A percentile compares a stretch with the other conserved stretches of the same genome.
Evolutionary conservation across 2,329 filamentous ascomycete species (phyloP).

Genomic region (Neurospora sp.): DNA sequence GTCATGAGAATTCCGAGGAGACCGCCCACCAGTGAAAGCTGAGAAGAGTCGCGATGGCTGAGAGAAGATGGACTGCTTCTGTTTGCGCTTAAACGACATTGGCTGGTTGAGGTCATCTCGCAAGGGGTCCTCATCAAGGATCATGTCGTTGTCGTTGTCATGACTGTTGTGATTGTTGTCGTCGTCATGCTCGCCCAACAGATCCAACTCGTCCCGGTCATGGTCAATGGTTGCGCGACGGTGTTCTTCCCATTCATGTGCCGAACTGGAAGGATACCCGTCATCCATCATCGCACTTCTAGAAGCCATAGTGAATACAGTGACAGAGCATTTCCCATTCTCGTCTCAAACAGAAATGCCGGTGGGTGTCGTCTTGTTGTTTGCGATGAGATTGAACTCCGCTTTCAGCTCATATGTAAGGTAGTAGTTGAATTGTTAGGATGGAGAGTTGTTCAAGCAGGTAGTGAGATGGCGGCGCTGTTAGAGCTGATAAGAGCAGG

Average conservation of each 20-base stretch:
- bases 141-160: slow-evolving; percentile 21
- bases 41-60: slow-evolving; percentile 38
- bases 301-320: slow-evolving; percentile 2
- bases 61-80: slow-evolving; percentile 40
- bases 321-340: slow-evolving; percentile 1
- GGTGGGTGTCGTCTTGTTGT: slow-evolving; percentile 7
- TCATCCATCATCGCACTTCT: slow-evolving; percentile 5
- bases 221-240: slow-evolving; percentile 5
- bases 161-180: slow-evolving; percentile 22
- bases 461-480: not conserved
- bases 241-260: not conserved
- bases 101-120: slow-evolving; percentile 38
- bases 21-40: slow-evolving; percentile 32
- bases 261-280: slow-evolving; percentile 6
- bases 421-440: not conserved
- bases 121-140: slow-evolving; percentile 49
- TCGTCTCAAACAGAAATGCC: not conserved
- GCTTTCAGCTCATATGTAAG: not conserved
- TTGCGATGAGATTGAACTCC: slow-evolving; percentile 7
- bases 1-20: not conserved
- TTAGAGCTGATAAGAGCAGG: not conserved
- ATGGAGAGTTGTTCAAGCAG: not conserved
- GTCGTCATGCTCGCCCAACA: slow-evolving; percentile 32
- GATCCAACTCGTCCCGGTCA: slow-evolving; percentile 35
- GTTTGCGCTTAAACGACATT: slow-evolving; percentile 64